These are phyloP conservation scores for Trichaptum fuscoviolaceum DNA, from an alignment of 768 basidiomycete genomes.

Conservation along the genomic window DNA sequence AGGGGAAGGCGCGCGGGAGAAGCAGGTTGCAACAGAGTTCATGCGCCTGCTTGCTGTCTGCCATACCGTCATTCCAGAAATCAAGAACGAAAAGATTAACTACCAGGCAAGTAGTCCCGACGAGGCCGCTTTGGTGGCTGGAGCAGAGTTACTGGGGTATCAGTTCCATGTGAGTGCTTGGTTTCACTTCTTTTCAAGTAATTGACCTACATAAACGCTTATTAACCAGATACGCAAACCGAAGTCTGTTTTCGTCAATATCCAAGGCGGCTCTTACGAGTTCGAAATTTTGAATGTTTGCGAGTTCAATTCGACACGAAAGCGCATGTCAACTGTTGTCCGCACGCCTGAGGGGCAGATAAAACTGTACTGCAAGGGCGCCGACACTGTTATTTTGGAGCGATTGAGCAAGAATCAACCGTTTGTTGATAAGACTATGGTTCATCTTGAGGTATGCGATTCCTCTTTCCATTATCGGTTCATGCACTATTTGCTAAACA, in stretches of 20 bases:
- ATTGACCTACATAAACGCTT: not conserved
- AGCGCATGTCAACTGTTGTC: conserved; percentile 96
- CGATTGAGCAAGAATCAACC: conserved; percentile 81
- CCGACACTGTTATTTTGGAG: conserved; percentile 96
- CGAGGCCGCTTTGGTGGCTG: conserved; percentile 92
- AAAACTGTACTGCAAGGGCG: conserved; percentile 95
- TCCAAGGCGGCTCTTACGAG: conserved; percentile 67
- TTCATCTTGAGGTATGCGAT: conserved; percentile 76
- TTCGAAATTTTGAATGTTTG: conserved; percentile 94
- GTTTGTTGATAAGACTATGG: conserved; percentile 79
- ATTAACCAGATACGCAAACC: conserved; percentile 81
- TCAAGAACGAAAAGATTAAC: conserved; percentile 79
- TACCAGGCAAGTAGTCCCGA: conserved; percentile 98
- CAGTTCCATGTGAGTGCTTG: conserved; percentile 79
- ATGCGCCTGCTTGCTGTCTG: conserved; percentile 72
- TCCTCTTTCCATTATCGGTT: not conserved
- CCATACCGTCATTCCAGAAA: conserved; percentile 97
- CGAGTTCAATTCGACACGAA: conserved; percentile 98
- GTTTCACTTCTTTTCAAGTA: not conserved
- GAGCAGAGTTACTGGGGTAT: conserved; percentile 88
- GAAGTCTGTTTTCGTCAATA: conserved; percentile 86
- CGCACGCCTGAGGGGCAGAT: conserved; percentile 85
- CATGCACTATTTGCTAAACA: conserved; percentile 2
- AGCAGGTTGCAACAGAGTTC: conserved; percentile 27
- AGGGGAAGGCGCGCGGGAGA: conserved; percentile 23